phyloP scores from a whole-genome alignment of 371 early-diverging fungal genomes.

The Apophysomyces ossiformis region DNA sequence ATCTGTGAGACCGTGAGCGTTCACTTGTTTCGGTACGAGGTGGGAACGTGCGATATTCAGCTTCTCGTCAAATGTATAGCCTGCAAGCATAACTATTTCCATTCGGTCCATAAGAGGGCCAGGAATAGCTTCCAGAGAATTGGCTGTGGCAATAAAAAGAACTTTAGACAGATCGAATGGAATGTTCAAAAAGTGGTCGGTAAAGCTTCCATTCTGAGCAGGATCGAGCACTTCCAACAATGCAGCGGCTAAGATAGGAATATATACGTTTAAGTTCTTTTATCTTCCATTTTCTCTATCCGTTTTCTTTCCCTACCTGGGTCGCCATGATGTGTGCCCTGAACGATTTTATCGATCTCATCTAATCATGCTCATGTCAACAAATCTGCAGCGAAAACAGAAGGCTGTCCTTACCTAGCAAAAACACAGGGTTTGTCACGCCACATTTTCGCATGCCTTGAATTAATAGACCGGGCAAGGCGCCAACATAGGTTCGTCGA shows the following conservation, averaged over 20 bases:
- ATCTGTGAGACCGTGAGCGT: constrained; percentile 66
- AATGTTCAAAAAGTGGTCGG: constrained; percentile 84
- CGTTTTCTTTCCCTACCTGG: constrained; percentile 47
- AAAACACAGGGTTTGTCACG: constrained; percentile 80
- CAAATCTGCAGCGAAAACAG: background rate
- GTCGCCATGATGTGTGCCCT: constrained; percentile 75
- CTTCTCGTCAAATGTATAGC: constrained; percentile 88
- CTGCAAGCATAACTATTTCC: constrained; percentile 83
- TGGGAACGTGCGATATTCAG: constrained; percentile 53
- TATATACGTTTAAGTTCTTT: background rate
- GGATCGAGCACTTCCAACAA: constrained; percentile 89
- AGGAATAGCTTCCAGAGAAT: constrained; percentile 77
- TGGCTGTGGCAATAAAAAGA: constrained; percentile 88
- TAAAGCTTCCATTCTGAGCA: constrained; percentile 77
- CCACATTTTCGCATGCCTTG: constrained; percentile 77
- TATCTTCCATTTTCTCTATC: background rate
- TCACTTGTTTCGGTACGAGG: constrained; percentile 73
- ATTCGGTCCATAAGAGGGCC: constrained; percentile 85
- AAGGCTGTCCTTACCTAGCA: constrained; percentile 55
- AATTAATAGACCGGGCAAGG: constrained; percentile 84
- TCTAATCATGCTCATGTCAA: constrained; percentile 41
- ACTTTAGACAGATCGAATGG: constrained; percentile 86
- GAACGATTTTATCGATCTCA: constrained; percentile 86
- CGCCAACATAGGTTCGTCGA: constrained; percentile 89
- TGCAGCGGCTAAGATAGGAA: constrained; percentile 59